Evolutionary conservation across 331 rosid genomes (phyloP).

Genomic region (Dryas integrifolia): DNA sequence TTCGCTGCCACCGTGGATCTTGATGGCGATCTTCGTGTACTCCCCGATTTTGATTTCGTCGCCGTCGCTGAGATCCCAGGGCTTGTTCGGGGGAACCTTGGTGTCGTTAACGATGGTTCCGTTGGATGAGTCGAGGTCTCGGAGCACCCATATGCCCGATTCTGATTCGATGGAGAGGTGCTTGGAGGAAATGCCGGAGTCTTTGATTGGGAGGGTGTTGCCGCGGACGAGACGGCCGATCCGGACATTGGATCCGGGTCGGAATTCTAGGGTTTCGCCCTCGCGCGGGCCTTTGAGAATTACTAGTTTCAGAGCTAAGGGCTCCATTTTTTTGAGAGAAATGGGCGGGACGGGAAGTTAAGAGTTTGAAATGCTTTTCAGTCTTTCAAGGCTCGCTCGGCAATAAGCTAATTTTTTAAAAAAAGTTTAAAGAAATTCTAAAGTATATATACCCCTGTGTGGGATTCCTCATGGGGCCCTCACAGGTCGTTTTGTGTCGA

Average conservation of each 20-base stretch:
- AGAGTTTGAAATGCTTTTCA: background rate
- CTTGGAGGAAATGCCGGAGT: conserved; percentile 68
- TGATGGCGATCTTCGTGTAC: conserved; percentile 47
- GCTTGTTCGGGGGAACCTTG: conserved; percentile 33
- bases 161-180: conserved; percentile 55
- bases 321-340: conserved; percentile 21
- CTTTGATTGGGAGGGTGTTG: conserved; percentile 64
- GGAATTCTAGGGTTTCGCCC: conserved; percentile 52
- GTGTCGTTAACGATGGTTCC: conserved; percentile 60
- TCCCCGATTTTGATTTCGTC: conserved; percentile 67
- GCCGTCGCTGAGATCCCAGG: conserved; percentile 43
- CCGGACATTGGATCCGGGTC: conserved; percentile 36
- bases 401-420: too few species aligned
- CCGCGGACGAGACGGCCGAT: conserved; percentile 67
- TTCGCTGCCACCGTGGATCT: conserved; percentile 13
- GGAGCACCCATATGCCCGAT: conserved; percentile 53
- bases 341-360: background rate
- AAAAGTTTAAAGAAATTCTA: too few species aligned
- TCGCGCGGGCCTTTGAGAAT: conserved; percentile 60
- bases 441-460: too few species aligned
- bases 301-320: conserved; percentile 40
- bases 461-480: too few species aligned
- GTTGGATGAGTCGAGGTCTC: conserved; percentile 72
- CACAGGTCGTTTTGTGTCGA: too few species aligned
- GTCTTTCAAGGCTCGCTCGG: background rate